Conservation (phyloP, 257 asterid species). For the Leptodermis oblonga region DNA sequence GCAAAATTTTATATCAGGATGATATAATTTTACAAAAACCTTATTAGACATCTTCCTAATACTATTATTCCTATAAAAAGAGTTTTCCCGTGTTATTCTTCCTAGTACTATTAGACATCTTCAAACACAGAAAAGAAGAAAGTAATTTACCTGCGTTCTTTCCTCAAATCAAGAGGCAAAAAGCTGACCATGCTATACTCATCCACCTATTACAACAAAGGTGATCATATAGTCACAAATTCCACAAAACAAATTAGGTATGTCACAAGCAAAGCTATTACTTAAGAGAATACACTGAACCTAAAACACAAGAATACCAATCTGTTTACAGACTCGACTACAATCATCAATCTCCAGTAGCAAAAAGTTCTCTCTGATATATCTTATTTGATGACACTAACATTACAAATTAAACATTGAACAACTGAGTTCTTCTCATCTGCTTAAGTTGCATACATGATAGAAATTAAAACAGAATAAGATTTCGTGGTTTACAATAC, state of each 20-base stretch:
- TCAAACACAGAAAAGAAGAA: slow-evolving; percentile 4
- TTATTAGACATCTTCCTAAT: background rate
- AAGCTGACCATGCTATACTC: slow-evolving; percentile 97
- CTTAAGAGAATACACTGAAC: background rate
- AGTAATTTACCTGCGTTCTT: slow-evolving; percentile 63
- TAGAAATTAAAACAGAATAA: background rate
- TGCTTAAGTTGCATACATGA: background rate
- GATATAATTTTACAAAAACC: background rate
- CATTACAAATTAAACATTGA: background rate
- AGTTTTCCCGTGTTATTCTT: too few species aligned
- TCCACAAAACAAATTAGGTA: background rate
- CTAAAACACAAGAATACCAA: background rate
- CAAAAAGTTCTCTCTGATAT: background rate
- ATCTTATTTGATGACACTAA: background rate
- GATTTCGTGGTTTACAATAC: background rate
- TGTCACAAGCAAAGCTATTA: background rate
- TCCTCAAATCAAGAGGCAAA: slow-evolving; percentile 82
- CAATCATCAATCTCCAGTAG: background rate
- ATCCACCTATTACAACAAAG: slow-evolving; percentile 58
- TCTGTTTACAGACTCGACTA: too few species aligned
- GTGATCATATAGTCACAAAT: background rate
- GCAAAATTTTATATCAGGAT: background rate
- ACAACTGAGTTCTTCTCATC: background rate
- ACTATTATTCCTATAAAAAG: too few species aligned
- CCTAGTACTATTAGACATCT: background rate